Evolutionary conservation across 106 monocot genomes (phyloP), one percentile per base, ranked within the genome.

Genomic region (Dioscorea alata): DNA sequence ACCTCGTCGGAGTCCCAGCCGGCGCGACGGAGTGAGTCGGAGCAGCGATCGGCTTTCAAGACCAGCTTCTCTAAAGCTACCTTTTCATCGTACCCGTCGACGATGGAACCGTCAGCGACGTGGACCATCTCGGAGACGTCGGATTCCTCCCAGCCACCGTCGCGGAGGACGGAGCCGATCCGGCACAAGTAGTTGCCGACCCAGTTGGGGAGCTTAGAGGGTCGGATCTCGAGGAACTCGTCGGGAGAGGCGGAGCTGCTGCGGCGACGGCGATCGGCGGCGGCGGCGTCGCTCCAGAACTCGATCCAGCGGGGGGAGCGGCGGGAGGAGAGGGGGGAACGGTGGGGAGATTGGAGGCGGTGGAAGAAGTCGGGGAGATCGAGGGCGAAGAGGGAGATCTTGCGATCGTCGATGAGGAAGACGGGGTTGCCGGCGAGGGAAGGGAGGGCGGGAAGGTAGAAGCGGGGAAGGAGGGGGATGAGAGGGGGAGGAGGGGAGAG

Each of bases 351-450:
- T 61, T 54, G 16, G 32, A 65, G 57, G 13, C 80, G 82, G 51
- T 67, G 60, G 83, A 91, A 91, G 80, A 91, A 95, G 50, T 91
- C 88, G 51, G 83, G 63, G 56, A 95, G 75, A 63, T 95, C 88
- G 49, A 80, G 31, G 34, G 78, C 94, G 73, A 81, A 88, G 67
- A 83, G 74, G 74, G 80, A 60, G 34, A 95, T 72, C 50, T 73
- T 64, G 66, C 65, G 49, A 19, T 95, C 94, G 72, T 88, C 80
- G 53, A 95, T 79, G 71, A 81, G 83, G 83, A 95, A 95, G 33
- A 95, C 73, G 48, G 94, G 94, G 71, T 95, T 95, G 4, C 94
- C 94, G 57, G 91, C 94, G 50, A 95, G 83, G 61, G 73, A 75
- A 32, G 91, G 94, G 34, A 72, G 75, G 67, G 78, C 80, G 58